phyloP scores from a whole-genome alignment of 1,139 yeast genomes.

The Pichia sp. region DNA sequence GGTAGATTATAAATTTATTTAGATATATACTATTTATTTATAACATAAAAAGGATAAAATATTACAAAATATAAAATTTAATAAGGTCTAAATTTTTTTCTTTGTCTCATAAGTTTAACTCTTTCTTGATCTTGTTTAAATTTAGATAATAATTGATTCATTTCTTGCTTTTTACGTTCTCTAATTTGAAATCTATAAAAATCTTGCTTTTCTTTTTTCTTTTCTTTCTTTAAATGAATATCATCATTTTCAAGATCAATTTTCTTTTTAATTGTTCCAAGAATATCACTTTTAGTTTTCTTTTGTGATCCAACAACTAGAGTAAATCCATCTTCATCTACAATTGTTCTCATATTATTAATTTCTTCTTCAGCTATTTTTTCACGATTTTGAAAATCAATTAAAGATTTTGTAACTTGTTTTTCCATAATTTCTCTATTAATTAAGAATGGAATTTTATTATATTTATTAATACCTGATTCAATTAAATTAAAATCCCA shows the following conservation, averaged over 20 bases:
- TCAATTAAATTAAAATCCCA: conserved; percentile 25
- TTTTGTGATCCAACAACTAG: conserved; percentile 82
- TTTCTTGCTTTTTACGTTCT: conserved; percentile 86
- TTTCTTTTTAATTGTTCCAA: conserved; percentile 50
- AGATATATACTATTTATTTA: background rate
- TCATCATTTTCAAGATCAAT: conserved; percentile 42
- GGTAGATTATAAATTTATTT: conserved; percentile 41
- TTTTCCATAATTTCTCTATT: conserved; percentile 44
- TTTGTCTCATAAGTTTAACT: conserved; percentile 70
- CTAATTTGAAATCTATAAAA: conserved; percentile 95
- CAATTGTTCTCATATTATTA: conserved; percentile 49
- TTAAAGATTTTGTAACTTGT: conserved; percentile 54
- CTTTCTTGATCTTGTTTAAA: conserved; percentile 89
- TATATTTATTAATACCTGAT: conserved; percentile 21
- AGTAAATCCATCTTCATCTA: conserved; percentile 92
- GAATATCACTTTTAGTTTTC: conserved; percentile 64
- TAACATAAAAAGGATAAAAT: no score
- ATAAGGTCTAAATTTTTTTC: conserved; percentile 81
- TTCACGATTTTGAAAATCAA: conserved; percentile 68
- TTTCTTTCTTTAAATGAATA: conserved; percentile 54
- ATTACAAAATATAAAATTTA: no score
- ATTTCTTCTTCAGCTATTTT: conserved; percentile 56
- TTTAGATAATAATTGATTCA: conserved; percentile 76
- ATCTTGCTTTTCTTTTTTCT: conserved; percentile 80
- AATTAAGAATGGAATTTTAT: conserved; percentile 31